Conservation (phyloP, 2,329 filamentous ascomycete species). For the Canariomyces notabilis region DNA sequence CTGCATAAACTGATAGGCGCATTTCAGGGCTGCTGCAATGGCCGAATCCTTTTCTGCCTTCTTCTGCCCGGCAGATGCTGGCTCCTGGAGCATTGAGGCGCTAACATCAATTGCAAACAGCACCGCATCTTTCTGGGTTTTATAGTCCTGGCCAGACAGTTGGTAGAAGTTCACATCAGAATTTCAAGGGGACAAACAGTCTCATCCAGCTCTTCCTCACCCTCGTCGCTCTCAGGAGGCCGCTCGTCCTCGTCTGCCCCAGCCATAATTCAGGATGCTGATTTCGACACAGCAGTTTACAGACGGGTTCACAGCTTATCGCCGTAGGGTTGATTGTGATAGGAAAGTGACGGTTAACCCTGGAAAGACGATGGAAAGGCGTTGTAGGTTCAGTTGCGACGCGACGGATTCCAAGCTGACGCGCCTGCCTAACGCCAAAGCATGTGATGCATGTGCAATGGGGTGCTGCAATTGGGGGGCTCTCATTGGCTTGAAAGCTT, state of each 20-base stretch:
- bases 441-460: conserved; percentile 18
- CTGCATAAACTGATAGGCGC: conserved; percentile 92
- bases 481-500: conserved; percentile 10
- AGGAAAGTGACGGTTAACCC: background rate
- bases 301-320: background rate
- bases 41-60: conserved; percentile 79
- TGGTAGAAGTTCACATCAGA: conserved; percentile 12
- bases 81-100: conserved; percentile 72
- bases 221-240: conserved; percentile 61
- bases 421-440: conserved; percentile 26
- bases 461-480: conserved; percentile 11
- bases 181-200: conserved; percentile 16
- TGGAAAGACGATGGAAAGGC: background rate
- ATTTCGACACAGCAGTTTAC: background rate
- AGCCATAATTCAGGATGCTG: conserved; percentile 25
- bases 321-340: background rate
- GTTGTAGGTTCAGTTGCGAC: background rate
- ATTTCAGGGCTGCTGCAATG: conserved; percentile 80
- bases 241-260: conserved; percentile 41
- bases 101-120: conserved; percentile 93
- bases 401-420: conserved; percentile 16
- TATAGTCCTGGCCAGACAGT: conserved; percentile 62
- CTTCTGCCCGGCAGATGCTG: conserved; percentile 61
- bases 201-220: conserved; percentile 52
- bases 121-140: conserved; percentile 93